phyloP scores from a whole-genome alignment of 257 asterid genomes.

The Ophiorrhiza pumila region DNA sequence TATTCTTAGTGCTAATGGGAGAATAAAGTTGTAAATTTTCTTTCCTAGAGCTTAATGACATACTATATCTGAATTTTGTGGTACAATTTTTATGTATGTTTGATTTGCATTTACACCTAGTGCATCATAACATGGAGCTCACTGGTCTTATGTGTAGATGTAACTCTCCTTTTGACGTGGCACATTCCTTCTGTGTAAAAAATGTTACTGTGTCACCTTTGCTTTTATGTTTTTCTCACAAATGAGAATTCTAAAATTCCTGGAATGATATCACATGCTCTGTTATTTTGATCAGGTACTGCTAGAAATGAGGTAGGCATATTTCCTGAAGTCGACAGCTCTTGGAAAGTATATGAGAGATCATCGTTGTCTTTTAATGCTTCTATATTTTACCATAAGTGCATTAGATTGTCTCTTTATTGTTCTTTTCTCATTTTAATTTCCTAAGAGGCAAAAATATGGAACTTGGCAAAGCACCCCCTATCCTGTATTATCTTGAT shows the following conservation, averaged over 20 bases:
- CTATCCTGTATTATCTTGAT: background rate
- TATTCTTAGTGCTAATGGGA: background rate
- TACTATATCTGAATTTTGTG: background rate
- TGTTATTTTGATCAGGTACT: constrained; percentile 40
- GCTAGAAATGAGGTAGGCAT: constrained; percentile 56
- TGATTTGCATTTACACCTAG: background rate
- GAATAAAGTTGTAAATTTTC: background rate
- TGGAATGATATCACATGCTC: background rate
- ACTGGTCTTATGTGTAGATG: background rate
- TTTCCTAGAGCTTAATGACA: background rate
- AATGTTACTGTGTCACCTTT: background rate
- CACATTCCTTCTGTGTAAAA: background rate
- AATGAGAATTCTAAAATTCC: constrained; percentile 4
- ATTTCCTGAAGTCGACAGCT: constrained; percentile 72
- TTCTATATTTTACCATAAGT: background rate
- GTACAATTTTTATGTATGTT: background rate
- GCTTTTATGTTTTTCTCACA: background rate
- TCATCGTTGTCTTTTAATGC: background rate
- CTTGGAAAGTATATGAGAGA: constrained; percentile 63
- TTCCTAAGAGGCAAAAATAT: background rate
- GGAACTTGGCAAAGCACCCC: background rate
- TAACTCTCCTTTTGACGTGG: constrained; percentile 5
- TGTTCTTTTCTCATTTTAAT: background rate
- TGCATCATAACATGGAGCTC: background rate
- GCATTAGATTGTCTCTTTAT: background rate